Evolutionary conservation across 805 yeast species (phyloP).

Genomic region (Candida germanica): DNA sequence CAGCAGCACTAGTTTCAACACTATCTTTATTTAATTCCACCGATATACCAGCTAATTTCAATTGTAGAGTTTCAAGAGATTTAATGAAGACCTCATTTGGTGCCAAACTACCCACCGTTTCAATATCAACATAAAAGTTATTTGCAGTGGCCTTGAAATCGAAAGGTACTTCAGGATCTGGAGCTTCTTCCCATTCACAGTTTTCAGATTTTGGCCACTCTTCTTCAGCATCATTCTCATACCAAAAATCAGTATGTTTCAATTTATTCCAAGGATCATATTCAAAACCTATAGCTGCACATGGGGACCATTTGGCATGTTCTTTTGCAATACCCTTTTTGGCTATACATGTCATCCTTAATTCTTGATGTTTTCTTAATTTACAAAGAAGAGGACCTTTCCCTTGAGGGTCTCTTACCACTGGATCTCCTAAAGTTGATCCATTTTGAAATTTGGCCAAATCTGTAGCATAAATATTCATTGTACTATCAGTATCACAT

Average conservation of each 20-base stretch:
- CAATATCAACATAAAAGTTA: conserved; percentile 83
- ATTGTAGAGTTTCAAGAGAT: conserved; percentile 81
- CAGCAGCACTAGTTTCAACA: conserved; percentile 36
- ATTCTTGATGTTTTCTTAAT: conserved; percentile 87
- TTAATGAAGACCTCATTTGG: conserved; percentile 87
- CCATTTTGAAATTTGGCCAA: conserved; percentile 46
- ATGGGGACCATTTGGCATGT: conserved; percentile 98
- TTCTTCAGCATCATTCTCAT: conserved; percentile 77
- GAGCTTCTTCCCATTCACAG: conserved; percentile 95
- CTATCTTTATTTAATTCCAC: conserved; percentile 56
- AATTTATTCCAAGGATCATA: conserved; percentile 99
- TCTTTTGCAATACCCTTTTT: conserved; percentile 97
- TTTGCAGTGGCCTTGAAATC: conserved; percentile 82
- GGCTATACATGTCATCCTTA: conserved; percentile 87
- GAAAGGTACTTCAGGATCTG: conserved; percentile 79
- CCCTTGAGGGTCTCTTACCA: conserved; percentile 69
- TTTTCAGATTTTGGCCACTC: conserved; percentile 95
- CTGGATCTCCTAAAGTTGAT: conserved; percentile 71
- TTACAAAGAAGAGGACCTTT: conserved; percentile 91
- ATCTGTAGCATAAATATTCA: conserved; percentile 88
- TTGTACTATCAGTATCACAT: conserved; percentile 83
- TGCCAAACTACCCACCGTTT: conserved; percentile 84
- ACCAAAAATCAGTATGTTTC: conserved; percentile 95
- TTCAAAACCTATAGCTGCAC: conserved; percentile 93
- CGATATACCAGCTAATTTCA: conserved; percentile 84